Percentiles rank a stretch among this genome's conserved stretches.
Evolutionary conservation across 805 yeast species (phyloP).

Genomic region (Yarrowia alimentaria): DNA sequence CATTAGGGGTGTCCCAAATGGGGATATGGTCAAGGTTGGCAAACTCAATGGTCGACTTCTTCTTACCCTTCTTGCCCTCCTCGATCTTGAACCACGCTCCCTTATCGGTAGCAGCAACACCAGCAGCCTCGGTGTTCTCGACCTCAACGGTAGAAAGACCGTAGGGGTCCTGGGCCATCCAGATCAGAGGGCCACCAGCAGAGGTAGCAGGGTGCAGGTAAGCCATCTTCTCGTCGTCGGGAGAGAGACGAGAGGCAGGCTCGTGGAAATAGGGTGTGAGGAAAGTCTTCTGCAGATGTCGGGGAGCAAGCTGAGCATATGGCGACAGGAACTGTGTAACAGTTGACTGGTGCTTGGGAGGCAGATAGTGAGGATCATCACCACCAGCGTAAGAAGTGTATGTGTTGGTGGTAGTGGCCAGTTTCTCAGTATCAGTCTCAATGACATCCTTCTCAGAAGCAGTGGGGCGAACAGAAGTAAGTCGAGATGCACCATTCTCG

Average conservation of each 20-base stretch:
- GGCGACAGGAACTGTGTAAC: constrained; percentile 56
- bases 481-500: no score
- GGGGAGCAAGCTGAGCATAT: constrained; percentile 49
- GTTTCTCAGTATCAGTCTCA: constrained; percentile 11
- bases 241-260: constrained; percentile 37
- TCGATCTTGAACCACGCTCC: constrained; percentile 55
- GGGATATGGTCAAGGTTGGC: constrained; percentile 31
- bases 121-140: constrained; percentile 49
- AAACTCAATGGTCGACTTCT: constrained; percentile 47
- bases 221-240: constrained; percentile 56
- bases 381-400: constrained; percentile 6
- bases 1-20: constrained; percentile 32
- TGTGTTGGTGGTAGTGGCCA: constrained; percentile 17
- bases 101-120: constrained; percentile 64
- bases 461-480: not conserved
- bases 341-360: constrained; percentile 13
- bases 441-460: not conserved
- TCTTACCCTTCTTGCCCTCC: constrained; percentile 45
- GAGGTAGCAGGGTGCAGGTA: constrained; percentile 74
- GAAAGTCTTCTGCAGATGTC: constrained; percentile 34
- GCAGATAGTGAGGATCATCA: constrained; percentile 15
- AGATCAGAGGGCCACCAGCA: constrained; percentile 68
- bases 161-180: constrained; percentile 90
- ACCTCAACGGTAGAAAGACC: constrained; percentile 71
- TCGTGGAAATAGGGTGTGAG: constrained; percentile 38